Evolutionary conservation across 1,284 basidiomycete species (phyloP).

Genomic region (Fomes fomentarius): DNA sequence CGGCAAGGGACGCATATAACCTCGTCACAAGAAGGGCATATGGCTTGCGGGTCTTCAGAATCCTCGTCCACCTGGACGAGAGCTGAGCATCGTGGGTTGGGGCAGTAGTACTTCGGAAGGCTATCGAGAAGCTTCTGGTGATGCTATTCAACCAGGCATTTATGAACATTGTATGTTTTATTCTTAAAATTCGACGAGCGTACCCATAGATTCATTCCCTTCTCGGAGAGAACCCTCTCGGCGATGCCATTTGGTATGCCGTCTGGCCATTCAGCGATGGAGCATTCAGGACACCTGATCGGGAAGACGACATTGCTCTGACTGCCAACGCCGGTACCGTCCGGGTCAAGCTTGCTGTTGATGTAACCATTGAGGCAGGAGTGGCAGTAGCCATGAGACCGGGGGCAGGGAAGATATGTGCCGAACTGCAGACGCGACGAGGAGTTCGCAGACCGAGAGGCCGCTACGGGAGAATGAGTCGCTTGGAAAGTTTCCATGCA

Average conservation of each 20-base stretch:
- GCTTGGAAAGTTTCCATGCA: constrained; percentile 43
- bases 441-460: constrained; percentile 39
- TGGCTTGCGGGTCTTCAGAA: constrained; percentile 37
- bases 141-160: constrained; percentile 29
- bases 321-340: constrained; percentile 34
- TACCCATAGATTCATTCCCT: constrained; percentile 42
- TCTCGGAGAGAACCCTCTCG: constrained; percentile 34
- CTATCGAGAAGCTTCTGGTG: constrained; percentile 43
- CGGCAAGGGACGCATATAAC: constrained; percentile 42
- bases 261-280: constrained; percentile 33
- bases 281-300: constrained; percentile 44
- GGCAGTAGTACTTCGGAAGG: constrained; percentile 41
- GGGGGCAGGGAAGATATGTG: constrained; percentile 40
- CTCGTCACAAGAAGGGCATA: constrained; percentile 39
- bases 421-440: constrained; percentile 41
- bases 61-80: constrained; percentile 42
- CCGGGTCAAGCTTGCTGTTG: constrained; percentile 40
- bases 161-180: background rate
- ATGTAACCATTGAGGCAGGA: constrained; percentile 41
- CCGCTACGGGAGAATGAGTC: constrained; percentile 39
- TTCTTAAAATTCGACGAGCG: constrained; percentile 3
- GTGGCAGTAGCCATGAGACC: constrained; percentile 41
- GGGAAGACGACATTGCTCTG: constrained; percentile 39
- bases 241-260: constrained; percentile 43
- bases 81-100: constrained; percentile 42